These are phyloP conservation scores for Guadua angustifolia DNA, from an alignment of 176 grass and related monocot species.

Conservation along the genomic window DNA sequence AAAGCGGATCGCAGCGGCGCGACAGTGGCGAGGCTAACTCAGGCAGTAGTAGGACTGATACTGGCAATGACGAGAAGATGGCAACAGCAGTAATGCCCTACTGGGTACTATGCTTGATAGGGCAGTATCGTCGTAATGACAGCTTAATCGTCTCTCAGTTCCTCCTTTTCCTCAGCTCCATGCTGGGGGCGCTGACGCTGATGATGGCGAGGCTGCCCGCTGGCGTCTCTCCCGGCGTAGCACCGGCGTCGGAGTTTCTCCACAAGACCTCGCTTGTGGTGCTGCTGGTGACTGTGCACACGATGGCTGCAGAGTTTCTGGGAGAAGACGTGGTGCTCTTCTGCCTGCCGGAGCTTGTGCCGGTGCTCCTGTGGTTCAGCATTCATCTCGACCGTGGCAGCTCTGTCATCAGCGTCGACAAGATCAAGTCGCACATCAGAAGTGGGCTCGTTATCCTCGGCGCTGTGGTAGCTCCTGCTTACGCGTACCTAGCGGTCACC, in stretches of 20 bases:
- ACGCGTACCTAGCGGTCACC: neutral
- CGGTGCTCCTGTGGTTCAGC: constrained; percentile 34
- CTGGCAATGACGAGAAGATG: no score
- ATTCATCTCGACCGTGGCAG: neutral
- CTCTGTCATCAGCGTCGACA: neutral
- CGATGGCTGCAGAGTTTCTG: neutral
- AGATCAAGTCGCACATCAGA: neutral
- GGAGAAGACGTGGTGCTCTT: constrained; percentile 3
- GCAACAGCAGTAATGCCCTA: neutral
- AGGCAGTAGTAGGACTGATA: no score
- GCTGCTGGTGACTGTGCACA: constrained; percentile 20
- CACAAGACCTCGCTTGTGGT: neutral
- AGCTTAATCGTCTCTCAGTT: constrained; percentile 2
- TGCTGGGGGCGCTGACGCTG: constrained; percentile 5
- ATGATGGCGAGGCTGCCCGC: neutral
- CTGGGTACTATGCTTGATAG: neutral
- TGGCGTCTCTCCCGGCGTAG: neutral
- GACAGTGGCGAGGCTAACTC: no score
- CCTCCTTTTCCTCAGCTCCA: constrained; percentile 39
- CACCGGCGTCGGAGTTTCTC: constrained; percentile 4
- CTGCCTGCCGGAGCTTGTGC: constrained; percentile 11
- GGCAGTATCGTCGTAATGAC: neutral
- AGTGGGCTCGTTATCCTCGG: neutral
- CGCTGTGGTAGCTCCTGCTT: no score
- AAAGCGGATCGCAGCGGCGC: no score